Evolutionary conservation across 306 rosid species (phyloP), one percentile per base, ranked within the genome.

Genomic region (Acmispon strigosus): DNA sequence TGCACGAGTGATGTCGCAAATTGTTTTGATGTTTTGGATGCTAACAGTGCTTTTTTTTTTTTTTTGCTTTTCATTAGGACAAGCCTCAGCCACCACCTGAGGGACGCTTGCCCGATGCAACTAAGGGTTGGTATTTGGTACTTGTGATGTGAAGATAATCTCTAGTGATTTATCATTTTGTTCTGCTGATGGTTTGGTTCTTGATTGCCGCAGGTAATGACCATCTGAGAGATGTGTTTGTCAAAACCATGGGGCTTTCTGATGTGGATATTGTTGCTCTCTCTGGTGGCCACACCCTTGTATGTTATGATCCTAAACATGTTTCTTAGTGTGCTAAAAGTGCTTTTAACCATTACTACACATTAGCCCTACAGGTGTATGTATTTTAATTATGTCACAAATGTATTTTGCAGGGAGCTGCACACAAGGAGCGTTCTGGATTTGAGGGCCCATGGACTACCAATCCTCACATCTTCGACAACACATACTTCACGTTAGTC

Each of bases 351-450:
- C 7, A 32, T 32, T 32, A 8, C 37, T 5, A 6, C 37, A 5
- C 37, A 32, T 32, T 32, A 32, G 37, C 8, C 8, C 0, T 2
- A 32, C 8, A 32, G 37, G 8, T 32, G 2, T 70, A 15, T 36
- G 55, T 47, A 1, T 49, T 36, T 8, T 3, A 5, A 10, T 54
- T 15, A 10, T 34, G 7, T 27, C 5, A 14, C 5, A 14, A 12
- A 27, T 54, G 60, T 17, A 52, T 18, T 29, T 10, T 6, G 29
- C 75, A 95, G 99, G 99, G 99, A 73, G 90, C 86, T 39, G 84
- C 73, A 1, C 99, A 95, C 92, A 95, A 95, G 89, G 99, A 95
- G 75, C 96, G 97, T 8, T 95, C 99, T 77, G 99, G 99, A 49
- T 95, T 95, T 13, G 99, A 95, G 83, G 99, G 99, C 4, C 86